Base-by-base conservation (phyloP, 371 early-diverging fungal genomes). In the Funneliformis caledonium region DNA sequence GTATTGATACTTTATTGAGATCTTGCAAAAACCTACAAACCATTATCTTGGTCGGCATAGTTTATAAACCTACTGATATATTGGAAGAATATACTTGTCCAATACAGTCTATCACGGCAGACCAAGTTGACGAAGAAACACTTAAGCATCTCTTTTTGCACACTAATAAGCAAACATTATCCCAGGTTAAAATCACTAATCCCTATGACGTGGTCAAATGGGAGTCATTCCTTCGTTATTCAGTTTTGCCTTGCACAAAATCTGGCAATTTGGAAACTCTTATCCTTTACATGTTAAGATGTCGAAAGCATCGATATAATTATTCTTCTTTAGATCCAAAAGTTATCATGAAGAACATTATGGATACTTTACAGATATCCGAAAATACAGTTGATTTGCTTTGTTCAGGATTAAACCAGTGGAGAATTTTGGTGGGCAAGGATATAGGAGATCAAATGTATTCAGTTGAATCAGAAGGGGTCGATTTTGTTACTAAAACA, bases 401-500 rank as follows among this genome's bases (percentile, higher is more conserved):
- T 31, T 14, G 42, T 31, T 33, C 67, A 31, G 26, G 10, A 33
- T 19, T 67, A 42, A 31, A 26, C 2, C 6, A 16, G 14, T 67
- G 67, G 67, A 42, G 19, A 12, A 42, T 67, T 22, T 67, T 42
- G 26, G 67, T 67, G 67, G 67, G 67, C 33, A 67, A 42, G 42
- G 42, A 67, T 16, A 56, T 16, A 6, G 56, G 56, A 19, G 67
- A 67, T 42, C 33, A 67, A 16, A 11, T 14, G 26, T 33, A 31
- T 42, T 67, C 67, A 8, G 42, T 67, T 67, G 56, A 56, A 19
- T 26, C 67, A 47, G 60, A 72, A 78, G 80, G 47, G 81, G 78
- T 77, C 11, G 81, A 72, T 78, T 78, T 76, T 62, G 81, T 82
- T 83, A 19, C 56, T 7, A 56, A 16, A 56, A 56, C 19, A 56